Conservation (phyloP, 2,329 filamentous ascomycete species). For the Arthrinium phaeospermum region DNA sequence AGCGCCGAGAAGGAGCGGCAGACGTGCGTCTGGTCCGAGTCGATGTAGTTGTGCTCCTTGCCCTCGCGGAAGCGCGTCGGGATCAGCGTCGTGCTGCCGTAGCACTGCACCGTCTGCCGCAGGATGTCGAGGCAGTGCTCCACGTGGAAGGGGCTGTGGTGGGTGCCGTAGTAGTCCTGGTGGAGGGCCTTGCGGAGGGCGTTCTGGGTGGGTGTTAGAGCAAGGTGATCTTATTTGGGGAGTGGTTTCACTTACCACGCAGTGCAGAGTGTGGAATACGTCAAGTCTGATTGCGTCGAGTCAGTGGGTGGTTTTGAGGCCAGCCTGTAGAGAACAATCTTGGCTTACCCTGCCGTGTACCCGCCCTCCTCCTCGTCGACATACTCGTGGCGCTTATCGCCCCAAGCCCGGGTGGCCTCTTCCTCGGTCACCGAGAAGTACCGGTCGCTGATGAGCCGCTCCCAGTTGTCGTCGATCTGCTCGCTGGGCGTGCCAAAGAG, state of each 20-base stretch:
- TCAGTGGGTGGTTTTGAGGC: too few species aligned
- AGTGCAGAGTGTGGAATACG: slow-evolving; percentile 18
- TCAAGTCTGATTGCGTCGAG: neutral
- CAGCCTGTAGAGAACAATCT: neutral
- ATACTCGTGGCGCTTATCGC: slow-evolving; percentile 1
- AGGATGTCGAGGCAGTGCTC: slow-evolving; percentile 20
- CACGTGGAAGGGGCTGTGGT: slow-evolving; percentile 2
- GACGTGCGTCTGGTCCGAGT: slow-evolving; percentile 5
- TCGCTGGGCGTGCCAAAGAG: neutral
- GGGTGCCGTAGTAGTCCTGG: neutral
- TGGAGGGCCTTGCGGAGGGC: neutral
- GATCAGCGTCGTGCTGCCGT: slow-evolving; percentile 17
- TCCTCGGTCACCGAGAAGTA: slow-evolving; percentile 10
- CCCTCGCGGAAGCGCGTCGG: slow-evolving; percentile 4
- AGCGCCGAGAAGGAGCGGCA: slow-evolving; percentile 4
- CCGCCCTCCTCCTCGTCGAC: neutral
- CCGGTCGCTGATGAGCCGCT: neutral
- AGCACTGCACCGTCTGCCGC: slow-evolving; percentile 19
- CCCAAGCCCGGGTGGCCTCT: slow-evolving; percentile 3
- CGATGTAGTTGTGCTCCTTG: slow-evolving; percentile 9
- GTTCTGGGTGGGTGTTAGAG: neutral
- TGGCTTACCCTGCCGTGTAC: slow-evolving; percentile 13
- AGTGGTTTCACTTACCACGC: neutral
- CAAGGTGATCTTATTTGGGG: neutral
- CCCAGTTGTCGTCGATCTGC: slow-evolving; percentile 7